phyloP scores from a whole-genome alignment of 345 rosid species.

The Chamaenerion angustifolium region DNA sequence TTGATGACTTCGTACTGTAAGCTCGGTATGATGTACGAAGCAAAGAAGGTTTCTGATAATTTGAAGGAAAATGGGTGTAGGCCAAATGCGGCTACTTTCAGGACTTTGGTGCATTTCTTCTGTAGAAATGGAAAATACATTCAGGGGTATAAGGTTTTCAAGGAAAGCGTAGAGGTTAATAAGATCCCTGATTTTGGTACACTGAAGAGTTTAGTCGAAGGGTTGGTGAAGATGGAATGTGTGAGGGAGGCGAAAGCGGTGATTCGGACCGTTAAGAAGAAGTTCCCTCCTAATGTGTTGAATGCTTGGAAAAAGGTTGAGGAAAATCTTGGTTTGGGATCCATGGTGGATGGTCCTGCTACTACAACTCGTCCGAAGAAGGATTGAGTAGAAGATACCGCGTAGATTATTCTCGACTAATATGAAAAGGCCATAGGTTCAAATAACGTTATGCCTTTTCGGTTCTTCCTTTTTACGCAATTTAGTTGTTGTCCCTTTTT shows the following conservation, averaged over 20 bases:
- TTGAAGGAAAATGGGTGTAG: slow-evolving; percentile 36
- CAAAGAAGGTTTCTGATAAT: slow-evolving; percentile 45
- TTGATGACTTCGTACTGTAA: slow-evolving; percentile 50
- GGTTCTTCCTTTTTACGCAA: too few species aligned
- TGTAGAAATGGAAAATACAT: slow-evolving; percentile 32
- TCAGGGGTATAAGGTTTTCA: slow-evolving; percentile 45
- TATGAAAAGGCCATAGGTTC: too few species aligned
- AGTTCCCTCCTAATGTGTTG: slow-evolving; percentile 44
- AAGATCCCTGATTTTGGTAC: slow-evolving; percentile 58
- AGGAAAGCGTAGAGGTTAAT: slow-evolving; percentile 42
- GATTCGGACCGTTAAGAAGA: slow-evolving; percentile 52
- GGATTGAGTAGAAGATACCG: too few species aligned
- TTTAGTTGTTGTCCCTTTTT: too few species aligned
- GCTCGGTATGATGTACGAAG: slow-evolving; percentile 51
- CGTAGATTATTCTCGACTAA: too few species aligned
- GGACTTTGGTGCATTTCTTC: slow-evolving; percentile 43
- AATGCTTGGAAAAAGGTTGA: slow-evolving; percentile 54
- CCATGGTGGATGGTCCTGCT: slow-evolving; percentile 6
- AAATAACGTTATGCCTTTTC: too few species aligned
- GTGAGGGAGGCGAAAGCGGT: slow-evolving; percentile 46
- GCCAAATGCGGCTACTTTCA: slow-evolving; percentile 53
- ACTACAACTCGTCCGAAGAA: background rate
- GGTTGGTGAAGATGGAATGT: slow-evolving; percentile 49
- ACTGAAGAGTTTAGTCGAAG: slow-evolving; percentile 43
- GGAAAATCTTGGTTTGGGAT: slow-evolving; percentile 38